phyloP scores from a whole-genome alignment of 2,329 filamentous ascomycete species.

The Colletotrichum incanum region DNA sequence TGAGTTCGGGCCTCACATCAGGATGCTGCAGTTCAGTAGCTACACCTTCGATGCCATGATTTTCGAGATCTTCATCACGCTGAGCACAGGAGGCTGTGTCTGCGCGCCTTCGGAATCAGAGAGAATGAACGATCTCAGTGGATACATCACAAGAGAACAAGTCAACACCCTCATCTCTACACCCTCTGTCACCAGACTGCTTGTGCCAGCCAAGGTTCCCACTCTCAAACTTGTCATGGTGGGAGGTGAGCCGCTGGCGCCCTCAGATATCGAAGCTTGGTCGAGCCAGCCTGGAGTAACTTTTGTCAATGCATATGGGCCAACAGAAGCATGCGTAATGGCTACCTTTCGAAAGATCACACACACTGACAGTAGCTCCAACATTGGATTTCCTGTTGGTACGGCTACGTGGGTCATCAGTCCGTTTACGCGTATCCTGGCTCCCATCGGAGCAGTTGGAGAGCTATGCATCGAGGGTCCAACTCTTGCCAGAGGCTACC shows the following conservation, averaged over 20 bases:
- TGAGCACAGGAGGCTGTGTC: constrained; percentile 71
- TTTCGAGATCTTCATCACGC: constrained; percentile 65
- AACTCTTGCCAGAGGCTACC: constrained; percentile 33
- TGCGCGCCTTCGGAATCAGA: constrained; percentile 70
- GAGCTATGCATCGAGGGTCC: constrained; percentile 37
- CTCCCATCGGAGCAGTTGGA: constrained; percentile 48
- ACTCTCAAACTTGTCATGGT: constrained; percentile 19
- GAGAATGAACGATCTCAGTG: constrained; percentile 64
- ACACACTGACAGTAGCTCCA: constrained; percentile 4
- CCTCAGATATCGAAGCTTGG: neutral
- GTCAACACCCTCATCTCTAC: constrained; percentile 70
- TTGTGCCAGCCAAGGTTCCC: constrained; percentile 18
- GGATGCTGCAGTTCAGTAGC: constrained; percentile 61
- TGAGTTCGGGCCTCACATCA: constrained; percentile 4
- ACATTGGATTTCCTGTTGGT: neutral
- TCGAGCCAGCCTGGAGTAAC: constrained; percentile 1
- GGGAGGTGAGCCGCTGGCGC: constrained; percentile 12
- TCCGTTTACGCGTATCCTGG: constrained; percentile 46
- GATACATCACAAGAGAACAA: constrained; percentile 64
- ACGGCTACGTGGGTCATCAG: constrained; percentile 48
- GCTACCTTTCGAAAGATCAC: neutral
- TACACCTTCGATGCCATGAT: constrained; percentile 69
- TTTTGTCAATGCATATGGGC: constrained; percentile 13
- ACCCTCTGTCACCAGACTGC: constrained; percentile 50
- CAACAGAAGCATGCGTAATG: neutral